Evolutionary conservation across 2,329 filamentous ascomycete genomes (phyloP).

Genomic region (Fusarium anthophilum): DNA sequence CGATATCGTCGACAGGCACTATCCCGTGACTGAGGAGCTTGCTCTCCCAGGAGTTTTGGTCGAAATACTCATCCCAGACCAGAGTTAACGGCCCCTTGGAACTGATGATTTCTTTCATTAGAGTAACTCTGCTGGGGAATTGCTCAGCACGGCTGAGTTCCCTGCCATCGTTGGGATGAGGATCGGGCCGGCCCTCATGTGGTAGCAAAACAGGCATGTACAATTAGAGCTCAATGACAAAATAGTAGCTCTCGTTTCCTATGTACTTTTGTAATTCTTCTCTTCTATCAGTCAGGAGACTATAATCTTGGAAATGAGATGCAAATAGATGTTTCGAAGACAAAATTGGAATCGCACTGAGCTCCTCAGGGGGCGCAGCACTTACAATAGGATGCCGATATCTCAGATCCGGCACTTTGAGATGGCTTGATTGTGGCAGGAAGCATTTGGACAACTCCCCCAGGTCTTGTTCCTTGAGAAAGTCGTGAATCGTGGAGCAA

Average conservation of each 20-base stretch:
- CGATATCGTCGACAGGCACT: not conserved
- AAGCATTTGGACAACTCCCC: not conserved
- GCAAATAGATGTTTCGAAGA: not conserved
- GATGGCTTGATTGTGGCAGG: not conserved
- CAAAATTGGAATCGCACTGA: not conserved
- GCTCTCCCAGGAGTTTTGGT: not conserved
- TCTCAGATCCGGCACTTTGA: slow-evolving; percentile 7
- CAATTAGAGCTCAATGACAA: slow-evolving; percentile 37
- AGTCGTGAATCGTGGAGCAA: not conserved
- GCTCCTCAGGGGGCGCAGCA: not conserved
- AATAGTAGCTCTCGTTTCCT: slow-evolving; percentile 14
- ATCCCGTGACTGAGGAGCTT: not conserved
- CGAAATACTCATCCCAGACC: not conserved
- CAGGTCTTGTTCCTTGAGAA: not conserved
- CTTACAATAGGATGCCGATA: not conserved
- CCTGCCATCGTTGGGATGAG: slow-evolving; percentile 17
- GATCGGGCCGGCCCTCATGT: not conserved
- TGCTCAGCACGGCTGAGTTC: not conserved
- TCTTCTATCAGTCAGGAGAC: not conserved
- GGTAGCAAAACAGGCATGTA: not conserved
- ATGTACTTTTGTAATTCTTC: not conserved
- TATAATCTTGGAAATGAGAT: not conserved
- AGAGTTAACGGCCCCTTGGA: not conserved
- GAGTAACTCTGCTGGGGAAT: not conserved
- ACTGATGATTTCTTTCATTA: not conserved